phyloP scores from a whole-genome alignment of 2,329 filamentous ascomycete species.

The Cladosporium sp. region DNA sequence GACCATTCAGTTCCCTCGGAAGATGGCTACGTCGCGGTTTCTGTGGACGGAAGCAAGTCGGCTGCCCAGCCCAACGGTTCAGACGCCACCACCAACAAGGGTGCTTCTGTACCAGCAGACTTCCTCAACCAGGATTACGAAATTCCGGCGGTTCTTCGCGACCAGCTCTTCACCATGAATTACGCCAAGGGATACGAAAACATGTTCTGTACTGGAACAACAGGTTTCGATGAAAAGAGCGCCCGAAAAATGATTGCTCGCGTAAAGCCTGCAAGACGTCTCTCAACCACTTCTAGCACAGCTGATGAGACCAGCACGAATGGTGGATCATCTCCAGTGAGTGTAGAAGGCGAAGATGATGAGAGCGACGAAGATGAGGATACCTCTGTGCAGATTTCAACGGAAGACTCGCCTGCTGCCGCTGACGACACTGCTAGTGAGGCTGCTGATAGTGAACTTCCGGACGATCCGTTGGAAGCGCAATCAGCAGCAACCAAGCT shows the following conservation, averaged over 20 bases:
- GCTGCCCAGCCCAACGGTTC: background rate
- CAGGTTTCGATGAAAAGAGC: slow-evolving; percentile 16
- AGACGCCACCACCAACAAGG: slow-evolving; percentile 27
- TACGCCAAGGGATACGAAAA: slow-evolving; percentile 58
- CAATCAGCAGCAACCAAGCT: background rate
- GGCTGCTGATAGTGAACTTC: slow-evolving; percentile 16
- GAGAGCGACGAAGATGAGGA: slow-evolving; percentile 20
- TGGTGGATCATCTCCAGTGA: slow-evolving; percentile 18
- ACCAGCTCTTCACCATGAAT: slow-evolving; percentile 68
- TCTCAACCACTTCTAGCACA: slow-evolving; percentile 23
- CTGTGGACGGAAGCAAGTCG: slow-evolving; percentile 60
- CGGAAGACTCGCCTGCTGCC: background rate
- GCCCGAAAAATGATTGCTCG: slow-evolving; percentile 26
- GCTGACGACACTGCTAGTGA: slow-evolving; percentile 3
- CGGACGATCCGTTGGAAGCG: slow-evolving; percentile 14
- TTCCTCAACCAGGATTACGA: slow-evolving; percentile 28
- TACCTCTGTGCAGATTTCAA: background rate
- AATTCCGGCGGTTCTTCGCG: slow-evolving; percentile 61
- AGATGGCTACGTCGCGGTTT: slow-evolving; percentile 85
- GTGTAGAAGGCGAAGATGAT: slow-evolving; percentile 22
- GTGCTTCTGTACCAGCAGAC: slow-evolving; percentile 23
- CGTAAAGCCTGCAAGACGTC: slow-evolving; percentile 24
- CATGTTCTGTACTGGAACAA: slow-evolving; percentile 53
- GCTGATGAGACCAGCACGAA: slow-evolving; percentile 23
- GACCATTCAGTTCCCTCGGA: slow-evolving; percentile 81